phyloP scores from a whole-genome alignment of 495 filamentous ascomycete species.

The Xylaria bambusicola region DNA sequence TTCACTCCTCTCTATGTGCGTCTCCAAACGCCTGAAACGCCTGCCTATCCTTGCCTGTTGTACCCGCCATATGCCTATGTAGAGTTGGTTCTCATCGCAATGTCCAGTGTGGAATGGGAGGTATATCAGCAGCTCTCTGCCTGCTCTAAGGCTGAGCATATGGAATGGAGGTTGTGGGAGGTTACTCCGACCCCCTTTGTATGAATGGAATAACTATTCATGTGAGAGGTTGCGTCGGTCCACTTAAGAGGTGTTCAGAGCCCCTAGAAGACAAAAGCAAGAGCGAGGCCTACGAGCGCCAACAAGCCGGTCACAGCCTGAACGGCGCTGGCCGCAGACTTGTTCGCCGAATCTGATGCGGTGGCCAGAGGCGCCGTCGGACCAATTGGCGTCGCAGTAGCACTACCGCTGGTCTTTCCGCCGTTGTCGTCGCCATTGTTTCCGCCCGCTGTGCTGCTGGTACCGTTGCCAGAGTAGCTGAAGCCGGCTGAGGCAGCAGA shows the following conservation, averaged over 20 bases:
- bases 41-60: no score
- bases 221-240: no score
- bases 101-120: no score
- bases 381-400: conserved; percentile 28
- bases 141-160: no score
- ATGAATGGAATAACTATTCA: no score
- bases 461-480: conserved; percentile 8
- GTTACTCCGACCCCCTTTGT: no score
- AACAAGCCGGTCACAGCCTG: conserved; percentile 23
- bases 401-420: conserved; percentile 14
- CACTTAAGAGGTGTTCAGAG: neutral
- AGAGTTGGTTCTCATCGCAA: no score
- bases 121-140: no score
- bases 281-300: conserved; percentile 21
- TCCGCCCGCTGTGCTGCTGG: neutral
- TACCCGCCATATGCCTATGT: no score
- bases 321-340: conserved; percentile 13
- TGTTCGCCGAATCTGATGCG: conserved; percentile 17
- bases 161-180: no score
- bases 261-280: conserved; percentile 19
- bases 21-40: no score
- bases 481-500: neutral
- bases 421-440: conserved; percentile 16
- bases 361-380: conserved; percentile 26
- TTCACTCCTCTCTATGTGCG: no score